Conservation (phyloP, 2,329 filamentous ascomycete species). For the Stagonosporopsis cucurbitacearum region DNA sequence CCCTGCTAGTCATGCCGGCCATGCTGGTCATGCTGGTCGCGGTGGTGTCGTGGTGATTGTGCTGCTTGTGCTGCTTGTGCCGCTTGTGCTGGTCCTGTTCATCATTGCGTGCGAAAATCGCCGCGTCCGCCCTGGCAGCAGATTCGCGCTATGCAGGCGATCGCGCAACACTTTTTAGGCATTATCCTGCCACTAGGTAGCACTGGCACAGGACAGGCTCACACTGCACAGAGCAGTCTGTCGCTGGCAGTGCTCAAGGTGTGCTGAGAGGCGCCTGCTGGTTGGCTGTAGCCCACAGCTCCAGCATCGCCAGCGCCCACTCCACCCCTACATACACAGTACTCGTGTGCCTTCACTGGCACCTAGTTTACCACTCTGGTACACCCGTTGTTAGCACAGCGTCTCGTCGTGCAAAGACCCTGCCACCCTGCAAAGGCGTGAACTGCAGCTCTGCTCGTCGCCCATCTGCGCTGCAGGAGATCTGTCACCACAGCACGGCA, state of each 20-base stretch:
- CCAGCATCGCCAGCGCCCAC: slow-evolving; percentile 12
- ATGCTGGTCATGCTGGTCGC: no score
- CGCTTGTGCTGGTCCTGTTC: no score
- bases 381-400: slow-evolving; percentile 6
- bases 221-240: no score
- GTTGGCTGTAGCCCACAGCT: slow-evolving; percentile 8
- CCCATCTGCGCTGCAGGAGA: slow-evolving; percentile 1
- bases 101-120: slow-evolving; percentile 6
- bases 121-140: slow-evolving; percentile 9
- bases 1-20: neutral
- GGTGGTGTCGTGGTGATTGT: no score
- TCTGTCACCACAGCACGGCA: slow-evolving; percentile 22
- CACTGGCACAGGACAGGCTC: no score
- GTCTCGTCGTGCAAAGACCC: slow-evolving; percentile 10
- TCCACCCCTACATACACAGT: no score
- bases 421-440: slow-evolving; percentile 6
- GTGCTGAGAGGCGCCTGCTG: slow-evolving; percentile 2
- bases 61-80: no score
- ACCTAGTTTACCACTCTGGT: no score
- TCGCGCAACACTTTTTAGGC: slow-evolving; percentile 19
- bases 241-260: neutral
- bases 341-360: no score
- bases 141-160: slow-evolving; percentile 16
- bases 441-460: slow-evolving; percentile 2
- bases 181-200: slow-evolving; percentile 16